Conservation (phyloP, 2,329 filamentous ascomycete species). For the Scedosporium minutisporum region DNA sequence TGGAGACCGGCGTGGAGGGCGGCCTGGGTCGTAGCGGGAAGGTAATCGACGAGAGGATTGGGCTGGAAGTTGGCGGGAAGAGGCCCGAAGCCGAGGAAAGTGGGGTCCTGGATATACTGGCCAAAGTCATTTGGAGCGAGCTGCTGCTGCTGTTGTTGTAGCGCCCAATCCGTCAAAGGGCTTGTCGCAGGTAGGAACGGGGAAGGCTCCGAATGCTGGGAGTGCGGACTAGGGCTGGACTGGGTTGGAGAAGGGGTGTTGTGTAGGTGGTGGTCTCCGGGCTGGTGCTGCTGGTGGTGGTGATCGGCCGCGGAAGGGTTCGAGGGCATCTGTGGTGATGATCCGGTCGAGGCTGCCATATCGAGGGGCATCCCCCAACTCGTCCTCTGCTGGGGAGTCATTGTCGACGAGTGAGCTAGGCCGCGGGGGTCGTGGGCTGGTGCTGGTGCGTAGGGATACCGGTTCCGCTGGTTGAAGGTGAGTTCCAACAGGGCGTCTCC, state of each 20-base stretch:
- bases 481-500: conserved; percentile 50
- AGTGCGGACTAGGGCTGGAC: conserved; percentile 41
- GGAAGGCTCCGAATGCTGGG: conserved; percentile 44
- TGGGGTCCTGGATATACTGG: conserved; percentile 46
- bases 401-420: conserved; percentile 18
- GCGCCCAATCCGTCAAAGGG: conserved; percentile 51
- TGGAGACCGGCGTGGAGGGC: conserved; percentile 45
- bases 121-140: conserved; percentile 19
- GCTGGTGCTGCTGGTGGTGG: conserved; percentile 4
- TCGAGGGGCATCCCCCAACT: conserved; percentile 45
- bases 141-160: conserved; percentile 41
- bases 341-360: conserved; percentile 33
- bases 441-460: conserved; percentile 39
- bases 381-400: conserved; percentile 26
- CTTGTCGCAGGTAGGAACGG: conserved; percentile 43
- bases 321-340: conserved; percentile 32
- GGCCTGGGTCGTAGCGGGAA: conserved; percentile 52
- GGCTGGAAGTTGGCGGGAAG: conserved; percentile 44
- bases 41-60: conserved; percentile 46
- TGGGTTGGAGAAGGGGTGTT: conserved; percentile 40
- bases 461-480: conserved; percentile 48
- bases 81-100: conserved; percentile 45
- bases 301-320: conserved; percentile 39
- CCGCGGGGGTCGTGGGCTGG: conserved; percentile 12
- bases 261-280: conserved; percentile 13